Conservation (phyloP, 306 rosid species). For the Pyrus pyrifolia region DNA sequence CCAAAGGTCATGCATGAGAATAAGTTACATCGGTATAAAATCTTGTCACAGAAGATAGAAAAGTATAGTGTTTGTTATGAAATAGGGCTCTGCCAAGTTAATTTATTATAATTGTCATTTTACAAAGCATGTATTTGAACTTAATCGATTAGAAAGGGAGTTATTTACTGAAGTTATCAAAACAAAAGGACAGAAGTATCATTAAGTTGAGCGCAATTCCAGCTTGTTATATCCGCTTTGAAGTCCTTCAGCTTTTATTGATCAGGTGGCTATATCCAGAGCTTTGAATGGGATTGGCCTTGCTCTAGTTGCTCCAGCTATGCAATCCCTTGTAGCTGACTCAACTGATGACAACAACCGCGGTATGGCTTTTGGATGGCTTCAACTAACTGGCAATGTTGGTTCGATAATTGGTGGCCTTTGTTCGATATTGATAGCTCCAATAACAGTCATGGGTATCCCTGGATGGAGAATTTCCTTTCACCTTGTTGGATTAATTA, state of each 20-base stretch:
- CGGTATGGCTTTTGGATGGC: conserved; percentile 98
- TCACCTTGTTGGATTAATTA: conserved; percentile 73
- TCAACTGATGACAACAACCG: conserved; percentile 73
- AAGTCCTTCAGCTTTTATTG: conserved; percentile 30
- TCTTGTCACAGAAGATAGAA: neutral
- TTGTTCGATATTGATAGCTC: conserved; percentile 70
- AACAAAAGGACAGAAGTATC: neutral
- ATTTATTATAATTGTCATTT: neutral
- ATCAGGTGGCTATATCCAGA: conserved; percentile 84
- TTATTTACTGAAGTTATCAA: neutral
- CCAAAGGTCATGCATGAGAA: neutral
- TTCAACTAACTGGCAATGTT: conserved; percentile 71
- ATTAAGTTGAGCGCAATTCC: conserved; percentile 7
- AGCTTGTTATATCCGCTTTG: conserved; percentile 33
- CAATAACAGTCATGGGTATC: conserved; percentile 63
- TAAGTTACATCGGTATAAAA: too few species aligned
- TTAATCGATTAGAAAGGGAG: neutral
- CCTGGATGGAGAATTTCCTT: conserved; percentile 96
- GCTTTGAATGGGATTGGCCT: conserved; percentile 93
- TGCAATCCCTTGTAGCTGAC: conserved; percentile 93
- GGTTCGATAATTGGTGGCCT: conserved; percentile 86
- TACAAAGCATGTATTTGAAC: neutral
- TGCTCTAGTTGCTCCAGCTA: conserved; percentile 86
- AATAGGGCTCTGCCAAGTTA: neutral
- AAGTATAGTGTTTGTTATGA: neutral